A percentile compares a stretch with the other conserved stretches of the same genome.
These are phyloP conservation scores for Chrysopogon serrulatus DNA, from an alignment of 176 grass and related monocot species.

Conservation along the genomic window DNA sequence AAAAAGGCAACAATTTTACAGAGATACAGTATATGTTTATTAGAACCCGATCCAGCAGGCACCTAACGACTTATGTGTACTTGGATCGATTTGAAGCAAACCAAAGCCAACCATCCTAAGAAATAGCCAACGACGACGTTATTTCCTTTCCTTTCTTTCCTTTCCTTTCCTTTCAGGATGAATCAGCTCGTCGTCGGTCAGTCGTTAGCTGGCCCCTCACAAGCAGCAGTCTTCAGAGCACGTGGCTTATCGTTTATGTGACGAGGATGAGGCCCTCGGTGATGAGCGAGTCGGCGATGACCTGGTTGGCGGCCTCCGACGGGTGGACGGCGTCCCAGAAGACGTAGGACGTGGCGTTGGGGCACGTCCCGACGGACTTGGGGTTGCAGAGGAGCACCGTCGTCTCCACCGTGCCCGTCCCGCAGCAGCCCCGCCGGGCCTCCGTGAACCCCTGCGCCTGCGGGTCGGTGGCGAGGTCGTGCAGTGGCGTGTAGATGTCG, in stretches of 20 bases:
- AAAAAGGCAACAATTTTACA: neutral
- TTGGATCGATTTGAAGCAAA: neutral
- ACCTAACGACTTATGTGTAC: neutral
- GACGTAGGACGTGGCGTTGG: constrained; percentile 76
- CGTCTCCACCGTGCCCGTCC: constrained; percentile 77
- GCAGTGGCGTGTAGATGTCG: constrained; percentile 84
- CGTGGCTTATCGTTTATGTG: constrained; percentile 40
- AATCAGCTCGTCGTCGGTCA: neutral
- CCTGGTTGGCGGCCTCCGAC: constrained; percentile 79
- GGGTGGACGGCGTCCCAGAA: constrained; percentile 98
- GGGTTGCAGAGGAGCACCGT: constrained; percentile 84
- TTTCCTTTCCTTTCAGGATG: neutral
- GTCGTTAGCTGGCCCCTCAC: neutral
- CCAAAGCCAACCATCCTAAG: neutral
- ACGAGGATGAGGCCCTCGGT: constrained; percentile 52
- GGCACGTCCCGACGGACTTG: constrained; percentile 77
- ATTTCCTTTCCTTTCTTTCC: neutral
- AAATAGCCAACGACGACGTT: neutral
- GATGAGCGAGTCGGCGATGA: constrained; percentile 65
- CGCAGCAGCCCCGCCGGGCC: constrained; percentile 63
- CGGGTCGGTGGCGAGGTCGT: constrained; percentile 48
- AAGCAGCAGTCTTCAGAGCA: no score
- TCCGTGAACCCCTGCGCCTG: constrained; percentile 70
- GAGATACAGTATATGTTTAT: neutral
- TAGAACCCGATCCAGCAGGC: neutral